Evolutionary conservation across 305 asterid genomes (phyloP).

Genomic region (Fraxinus velutina): DNA sequence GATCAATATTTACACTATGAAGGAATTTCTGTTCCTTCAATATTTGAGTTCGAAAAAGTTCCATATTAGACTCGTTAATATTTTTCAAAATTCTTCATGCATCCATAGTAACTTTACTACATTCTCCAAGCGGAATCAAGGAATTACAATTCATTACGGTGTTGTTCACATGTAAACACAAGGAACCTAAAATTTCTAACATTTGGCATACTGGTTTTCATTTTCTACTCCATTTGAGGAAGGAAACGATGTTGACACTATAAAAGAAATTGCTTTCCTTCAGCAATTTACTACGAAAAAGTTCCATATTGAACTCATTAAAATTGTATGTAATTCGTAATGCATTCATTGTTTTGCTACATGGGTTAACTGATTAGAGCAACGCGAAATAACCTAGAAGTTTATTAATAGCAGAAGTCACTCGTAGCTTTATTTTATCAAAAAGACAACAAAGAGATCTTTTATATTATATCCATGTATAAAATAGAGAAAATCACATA

Average conservation of each 20-base stretch:
- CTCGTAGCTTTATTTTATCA: neutral
- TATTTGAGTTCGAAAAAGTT: neutral
- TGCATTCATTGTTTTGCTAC: neutral
- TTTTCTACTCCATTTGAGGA: neutral
- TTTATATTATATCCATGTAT: neutral
- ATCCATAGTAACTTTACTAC: neutral
- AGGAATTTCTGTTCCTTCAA: neutral
- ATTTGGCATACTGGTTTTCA: neutral
- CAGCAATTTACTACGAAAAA: neutral
- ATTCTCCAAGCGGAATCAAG: neutral
- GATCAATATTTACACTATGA: neutral
- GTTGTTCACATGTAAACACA: neutral
- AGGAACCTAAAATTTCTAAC: constrained; percentile 1
- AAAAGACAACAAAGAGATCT: neutral
- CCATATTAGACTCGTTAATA: neutral
- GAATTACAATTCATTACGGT: neutral
- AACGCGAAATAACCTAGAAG: neutral
- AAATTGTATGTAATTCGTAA: neutral
- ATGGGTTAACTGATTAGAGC: neutral
- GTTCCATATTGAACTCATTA: neutral
- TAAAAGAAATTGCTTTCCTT: neutral
- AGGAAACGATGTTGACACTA: neutral
- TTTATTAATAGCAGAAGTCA: neutral
- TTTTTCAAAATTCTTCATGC: neutral
- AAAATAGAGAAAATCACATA: neutral